These are phyloP conservation scores for Solanum clarkiae DNA, from an alignment of 257 asterid species.

Conservation along the genomic window DNA sequence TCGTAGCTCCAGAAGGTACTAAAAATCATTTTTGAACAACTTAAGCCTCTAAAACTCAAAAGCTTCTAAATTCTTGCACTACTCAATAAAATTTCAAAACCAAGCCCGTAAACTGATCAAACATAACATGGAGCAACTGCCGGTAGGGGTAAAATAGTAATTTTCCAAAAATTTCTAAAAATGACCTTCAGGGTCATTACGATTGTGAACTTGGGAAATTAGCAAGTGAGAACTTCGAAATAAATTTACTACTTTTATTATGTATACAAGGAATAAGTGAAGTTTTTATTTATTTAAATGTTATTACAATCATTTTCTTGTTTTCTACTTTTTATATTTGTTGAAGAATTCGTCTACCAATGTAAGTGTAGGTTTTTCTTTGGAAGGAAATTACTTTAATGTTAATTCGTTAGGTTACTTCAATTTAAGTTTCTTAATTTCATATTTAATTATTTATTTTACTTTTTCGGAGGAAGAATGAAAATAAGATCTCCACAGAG, in stretches of 20 bases:
- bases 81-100: no score
- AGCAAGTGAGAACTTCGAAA: no score
- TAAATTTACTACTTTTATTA: neutral
- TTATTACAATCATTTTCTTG: neutral
- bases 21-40: no score
- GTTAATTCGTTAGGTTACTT: neutral
- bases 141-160: no score
- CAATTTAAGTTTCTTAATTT: neutral
- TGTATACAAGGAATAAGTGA: neutral
- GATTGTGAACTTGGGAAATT: no score
- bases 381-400: neutral
- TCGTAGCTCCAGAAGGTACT: no score
- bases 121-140: no score
- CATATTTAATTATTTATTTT: neutral
- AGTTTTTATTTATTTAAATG: neutral
- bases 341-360: neutral
- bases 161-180: no score
- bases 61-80: no score
- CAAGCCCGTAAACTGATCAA: no score
- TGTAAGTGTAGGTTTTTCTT: neutral
- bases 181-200: no score
- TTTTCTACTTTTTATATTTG: neutral
- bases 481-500: neutral
- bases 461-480: neutral
- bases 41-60: no score